These are phyloP conservation scores for Bimuria novae-zelandiae DNA, from an alignment of 2,329 filamentous ascomycete genomes.

Conservation along the genomic window DNA sequence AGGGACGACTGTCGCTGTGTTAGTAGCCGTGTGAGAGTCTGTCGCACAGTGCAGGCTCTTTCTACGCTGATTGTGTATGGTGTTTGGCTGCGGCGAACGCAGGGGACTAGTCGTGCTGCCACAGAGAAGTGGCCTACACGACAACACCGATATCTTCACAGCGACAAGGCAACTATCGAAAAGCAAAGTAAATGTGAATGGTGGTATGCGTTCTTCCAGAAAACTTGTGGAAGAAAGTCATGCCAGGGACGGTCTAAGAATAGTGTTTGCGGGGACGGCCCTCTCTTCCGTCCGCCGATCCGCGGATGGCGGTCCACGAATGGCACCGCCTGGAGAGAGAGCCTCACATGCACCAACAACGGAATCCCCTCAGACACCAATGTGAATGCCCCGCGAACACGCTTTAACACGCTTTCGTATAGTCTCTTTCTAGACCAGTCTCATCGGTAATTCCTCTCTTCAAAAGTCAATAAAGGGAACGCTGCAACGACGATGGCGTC, in stretches of 20 bases:
- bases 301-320: conserved; percentile 2
- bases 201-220: too few species aligned
- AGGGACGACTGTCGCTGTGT: too few species aligned
- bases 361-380: neutral
- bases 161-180: too few species aligned
- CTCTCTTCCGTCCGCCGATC: conserved; percentile 5
- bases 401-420: neutral
- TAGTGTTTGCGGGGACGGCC: neutral
- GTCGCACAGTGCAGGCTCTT: too few species aligned
- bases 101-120: too few species aligned
- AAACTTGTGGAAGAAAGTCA: neutral
- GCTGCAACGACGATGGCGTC: conserved; percentile 38
- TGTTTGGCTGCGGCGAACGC: too few species aligned
- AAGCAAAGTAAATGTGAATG: too few species aligned
- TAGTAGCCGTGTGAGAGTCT: too few species aligned
- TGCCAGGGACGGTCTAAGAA: neutral
- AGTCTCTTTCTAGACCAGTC: neutral
- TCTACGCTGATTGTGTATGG: too few species aligned
- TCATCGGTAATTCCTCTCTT: neutral
- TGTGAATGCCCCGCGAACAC: conserved; percentile 2
- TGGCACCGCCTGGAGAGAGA: neutral
- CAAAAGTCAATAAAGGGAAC: neutral
- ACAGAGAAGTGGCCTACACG: too few species aligned
- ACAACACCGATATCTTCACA: too few species aligned
- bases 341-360: conserved; percentile 2